Evolutionary conservation across 2,329 filamentous ascomycete genomes (phyloP).

Genomic region (Verticillium zaregamsianum): DNA sequence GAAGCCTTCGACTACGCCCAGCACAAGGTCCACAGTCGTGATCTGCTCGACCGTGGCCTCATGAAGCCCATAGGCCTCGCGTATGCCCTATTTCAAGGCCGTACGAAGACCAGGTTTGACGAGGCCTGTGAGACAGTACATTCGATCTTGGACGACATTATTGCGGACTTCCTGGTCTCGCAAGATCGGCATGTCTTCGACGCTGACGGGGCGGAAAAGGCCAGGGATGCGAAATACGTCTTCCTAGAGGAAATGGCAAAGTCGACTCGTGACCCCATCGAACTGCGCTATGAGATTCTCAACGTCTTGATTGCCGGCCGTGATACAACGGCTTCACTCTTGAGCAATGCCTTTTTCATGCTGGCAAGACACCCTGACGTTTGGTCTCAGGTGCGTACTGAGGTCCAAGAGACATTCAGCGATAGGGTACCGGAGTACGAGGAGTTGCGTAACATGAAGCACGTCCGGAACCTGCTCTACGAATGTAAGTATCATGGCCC

Average conservation of each 20-base stretch:
- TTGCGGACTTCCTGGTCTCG: too few relatives aligned
- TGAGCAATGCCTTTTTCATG: not conserved
- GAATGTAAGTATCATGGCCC: too few relatives aligned
- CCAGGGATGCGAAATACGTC: not conserved
- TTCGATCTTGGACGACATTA: too few relatives aligned
- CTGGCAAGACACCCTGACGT: not conserved
- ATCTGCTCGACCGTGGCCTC: too few relatives aligned
- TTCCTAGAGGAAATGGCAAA: not conserved
- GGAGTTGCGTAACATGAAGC: not conserved
- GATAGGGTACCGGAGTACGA: not conserved
- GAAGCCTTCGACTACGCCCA: not conserved
- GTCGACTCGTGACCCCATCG: not conserved
- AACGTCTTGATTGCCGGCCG: not conserved
- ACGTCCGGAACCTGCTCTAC: too few relatives aligned
- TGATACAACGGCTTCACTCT: not conserved
- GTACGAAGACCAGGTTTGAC: not conserved
- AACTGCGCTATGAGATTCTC: not conserved
- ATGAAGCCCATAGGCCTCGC: too few relatives aligned
- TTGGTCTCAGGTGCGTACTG: too few relatives aligned
- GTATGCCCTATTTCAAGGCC: too few relatives aligned
- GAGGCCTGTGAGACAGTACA: not conserved
- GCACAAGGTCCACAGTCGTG: not conserved
- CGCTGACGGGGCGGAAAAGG: not conserved
- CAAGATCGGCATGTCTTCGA: not conserved
- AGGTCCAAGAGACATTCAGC: too few relatives aligned